phyloP scores from a whole-genome alignment of 2,329 filamentous ascomycete species.

The Xylaria multiplex region DNA sequence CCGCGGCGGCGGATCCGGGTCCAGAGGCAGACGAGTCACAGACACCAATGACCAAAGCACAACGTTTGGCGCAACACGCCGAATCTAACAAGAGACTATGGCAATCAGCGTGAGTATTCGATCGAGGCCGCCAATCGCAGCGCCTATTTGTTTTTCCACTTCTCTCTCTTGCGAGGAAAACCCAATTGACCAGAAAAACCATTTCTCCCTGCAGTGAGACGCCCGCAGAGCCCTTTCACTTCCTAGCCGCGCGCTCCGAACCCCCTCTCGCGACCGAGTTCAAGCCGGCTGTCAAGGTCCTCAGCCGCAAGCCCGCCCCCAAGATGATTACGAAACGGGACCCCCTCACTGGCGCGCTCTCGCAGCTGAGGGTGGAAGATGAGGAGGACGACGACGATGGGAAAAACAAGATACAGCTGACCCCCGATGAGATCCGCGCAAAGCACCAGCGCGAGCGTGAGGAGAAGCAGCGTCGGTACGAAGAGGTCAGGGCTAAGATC shows the following conservation, averaged over 20 bases:
- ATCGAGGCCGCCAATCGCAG: not conserved
- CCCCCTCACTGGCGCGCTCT: slow-evolving; percentile 59
- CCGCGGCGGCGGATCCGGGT: slow-evolving; percentile 52
- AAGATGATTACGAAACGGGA: slow-evolving; percentile 69
- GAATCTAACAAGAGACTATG: slow-evolving; percentile 88
- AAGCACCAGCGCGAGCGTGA: slow-evolving; percentile 83
- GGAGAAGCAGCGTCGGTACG: slow-evolving; percentile 90
- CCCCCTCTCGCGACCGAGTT: slow-evolving; percentile 73
- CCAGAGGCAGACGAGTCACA: slow-evolving; percentile 50
- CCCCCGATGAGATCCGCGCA: slow-evolving; percentile 79
- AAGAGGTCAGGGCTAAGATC: slow-evolving; percentile 86
- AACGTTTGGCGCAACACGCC: slow-evolving; percentile 81
- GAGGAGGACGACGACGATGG: slow-evolving; percentile 75
- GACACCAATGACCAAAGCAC: slow-evolving; percentile 71
- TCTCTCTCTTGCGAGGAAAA: no score
- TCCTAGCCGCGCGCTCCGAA: slow-evolving; percentile 66
- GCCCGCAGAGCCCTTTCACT: slow-evolving; percentile 75
- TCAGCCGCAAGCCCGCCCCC: slow-evolving; percentile 80
- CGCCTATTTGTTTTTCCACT: not conserved
- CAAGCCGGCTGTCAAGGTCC: slow-evolving; percentile 83
- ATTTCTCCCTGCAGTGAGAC: slow-evolving; percentile 69
- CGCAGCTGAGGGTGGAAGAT: slow-evolving; percentile 59
- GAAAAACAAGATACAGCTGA: slow-evolving; percentile 69
- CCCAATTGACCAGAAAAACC: slow-evolving; percentile 10
- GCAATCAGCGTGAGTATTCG: slow-evolving; percentile 78